A percentile compares a stretch with the other conserved stretches of the same genome.
Evolutionary conservation across 176 grass and related monocot species (phyloP).

Genomic region (Olyra latifolia): DNA sequence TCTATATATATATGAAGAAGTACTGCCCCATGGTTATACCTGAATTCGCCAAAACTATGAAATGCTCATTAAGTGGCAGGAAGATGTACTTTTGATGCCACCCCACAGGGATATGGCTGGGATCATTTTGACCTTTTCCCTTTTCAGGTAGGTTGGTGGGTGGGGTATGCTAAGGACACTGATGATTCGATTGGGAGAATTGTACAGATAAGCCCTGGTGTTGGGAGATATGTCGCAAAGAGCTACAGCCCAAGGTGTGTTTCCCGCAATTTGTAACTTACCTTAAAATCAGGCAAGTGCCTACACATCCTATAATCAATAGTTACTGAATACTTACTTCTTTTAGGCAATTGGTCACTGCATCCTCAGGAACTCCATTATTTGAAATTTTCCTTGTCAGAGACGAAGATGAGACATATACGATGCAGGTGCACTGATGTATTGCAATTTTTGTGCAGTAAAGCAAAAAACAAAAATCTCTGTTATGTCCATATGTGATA

Average conservation of each 20-base stretch:
- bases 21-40: neutral
- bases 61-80: neutral
- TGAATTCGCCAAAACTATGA: neutral
- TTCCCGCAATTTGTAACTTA: neutral
- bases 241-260: slow-evolving; percentile 88
- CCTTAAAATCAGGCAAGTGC: neutral
- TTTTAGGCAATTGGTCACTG: slow-evolving; percentile 73
- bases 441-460: slow-evolving; percentile 24
- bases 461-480: neutral
- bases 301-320: neutral
- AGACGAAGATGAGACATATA: slow-evolving; percentile 62
- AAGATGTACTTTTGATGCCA: slow-evolving; percentile 3
- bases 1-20: neutral
- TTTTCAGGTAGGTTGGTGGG: slow-evolving; percentile 99
- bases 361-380: slow-evolving; percentile 76
- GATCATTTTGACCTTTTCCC: slow-evolving; percentile 3
- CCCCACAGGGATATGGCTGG: neutral
- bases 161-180: slow-evolving; percentile 66
- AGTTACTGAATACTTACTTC: slow-evolving; percentile 15
- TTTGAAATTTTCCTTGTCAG: slow-evolving; percentile 91
- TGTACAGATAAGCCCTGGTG: slow-evolving; percentile 68
- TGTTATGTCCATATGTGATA: slow-evolving; percentile 36
- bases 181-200: slow-evolving; percentile 86
- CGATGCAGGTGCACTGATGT: slow-evolving; percentile 68
- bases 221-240: slow-evolving; percentile 85